Evolutionary conservation across 225 moss, liverwort and hornwort genomes (phyloP), one percentile per base, ranked within the genome.

Genomic region (Neckera pumila): DNA sequence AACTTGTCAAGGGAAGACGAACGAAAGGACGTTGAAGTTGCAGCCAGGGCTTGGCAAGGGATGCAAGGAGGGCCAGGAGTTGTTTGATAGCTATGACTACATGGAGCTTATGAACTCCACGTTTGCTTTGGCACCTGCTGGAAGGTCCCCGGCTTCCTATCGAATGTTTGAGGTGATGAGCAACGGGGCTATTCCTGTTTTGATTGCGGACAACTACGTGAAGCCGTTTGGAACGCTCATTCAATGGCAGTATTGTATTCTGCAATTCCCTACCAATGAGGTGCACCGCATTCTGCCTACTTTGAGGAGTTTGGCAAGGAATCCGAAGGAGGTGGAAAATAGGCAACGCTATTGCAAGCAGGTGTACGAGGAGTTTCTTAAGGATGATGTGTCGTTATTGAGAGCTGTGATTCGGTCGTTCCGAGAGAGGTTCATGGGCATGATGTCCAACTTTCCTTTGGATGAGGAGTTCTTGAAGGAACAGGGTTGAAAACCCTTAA

Each of bases 71-170:
- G 95, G 89, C 34, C 91, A 96, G 79, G 47, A 16, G 16, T n/a
- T 85, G 26, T 95, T 79, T 53, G 90, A 93, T n/a, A 79, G 78
- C 4, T 94, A 95, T 25, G 85, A 89, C 42, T 95, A 82, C 61
- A 85, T 78, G 76, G 91, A 95, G 86, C 92, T 96, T 12, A 89
- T 96, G 87, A 95, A 96, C 74, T 94, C 96, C 10, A 96, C 96
- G 8, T 96, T 96, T 78, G 92, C 88, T 31, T 84, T 96, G 42
- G 93, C 92, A 9, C 95, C 95, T 7, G 95, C 94, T 23, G 96
- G 95, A 43, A 85, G 94, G 66, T 91, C 92, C 18, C 90, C 93
- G 28, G 92, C 92, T 28, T 95, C 96, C 34, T 96, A 94, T 31
- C 90, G 96, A 4, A 89, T 96, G 86, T 85, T 95, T 22, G 96